These are phyloP conservation scores for Candida insectalens DNA, from an alignment of 805 yeast species.

Conservation along the genomic window DNA sequence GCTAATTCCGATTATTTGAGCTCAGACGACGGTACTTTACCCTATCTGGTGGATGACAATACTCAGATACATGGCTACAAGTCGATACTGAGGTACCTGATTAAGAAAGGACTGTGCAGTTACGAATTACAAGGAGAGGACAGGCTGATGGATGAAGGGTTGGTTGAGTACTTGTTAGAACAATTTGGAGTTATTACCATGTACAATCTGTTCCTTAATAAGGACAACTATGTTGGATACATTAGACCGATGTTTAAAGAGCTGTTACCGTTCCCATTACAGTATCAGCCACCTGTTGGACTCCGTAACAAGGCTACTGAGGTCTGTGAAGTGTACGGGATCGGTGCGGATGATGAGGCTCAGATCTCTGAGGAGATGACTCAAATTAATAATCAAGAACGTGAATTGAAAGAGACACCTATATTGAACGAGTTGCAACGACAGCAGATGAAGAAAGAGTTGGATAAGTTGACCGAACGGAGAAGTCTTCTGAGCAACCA, in stretches of 20 bases:
- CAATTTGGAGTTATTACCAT: constrained; percentile 39
- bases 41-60: constrained; percentile 27
- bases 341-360: constrained; percentile 21
- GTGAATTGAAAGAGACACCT: constrained; percentile 17
- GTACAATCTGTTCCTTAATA: constrained; percentile 48
- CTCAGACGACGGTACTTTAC: constrained; percentile 40
- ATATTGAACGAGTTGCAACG: constrained; percentile 19
- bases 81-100: constrained; percentile 27
- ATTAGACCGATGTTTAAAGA: constrained; percentile 45
- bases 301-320: constrained; percentile 25
- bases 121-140: constrained; percentile 9
- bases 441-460: constrained; percentile 13
- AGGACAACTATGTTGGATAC: constrained; percentile 47
- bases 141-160: constrained; percentile 33
- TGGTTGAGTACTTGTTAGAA: constrained; percentile 31
- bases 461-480: constrained; percentile 15
- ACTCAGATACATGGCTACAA: constrained; percentile 31
- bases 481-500: constrained; percentile 22
- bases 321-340: constrained; percentile 24
- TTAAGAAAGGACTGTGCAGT: too few species aligned
- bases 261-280: constrained; percentile 63
- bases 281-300: constrained; percentile 55
- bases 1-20: constrained; percentile 51
- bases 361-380: constrained; percentile 19
- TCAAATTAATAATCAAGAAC: constrained; percentile 18